These are phyloP conservation scores for Yamadazyma takamatsuzukensis DNA, from an alignment of 805 yeast species.

Conservation along the genomic window DNA sequence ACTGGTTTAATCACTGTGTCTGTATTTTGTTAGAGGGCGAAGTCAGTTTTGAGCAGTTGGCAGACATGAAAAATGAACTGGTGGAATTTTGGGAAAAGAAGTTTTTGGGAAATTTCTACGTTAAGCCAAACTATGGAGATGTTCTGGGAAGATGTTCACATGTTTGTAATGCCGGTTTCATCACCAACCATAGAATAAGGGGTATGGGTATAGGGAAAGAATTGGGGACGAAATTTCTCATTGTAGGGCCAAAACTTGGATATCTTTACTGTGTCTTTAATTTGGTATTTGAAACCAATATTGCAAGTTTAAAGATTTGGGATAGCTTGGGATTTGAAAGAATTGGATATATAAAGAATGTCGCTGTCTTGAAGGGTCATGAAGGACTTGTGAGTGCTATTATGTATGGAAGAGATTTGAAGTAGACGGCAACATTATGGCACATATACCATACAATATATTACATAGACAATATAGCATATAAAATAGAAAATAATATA, in stretches of 20 bases:
- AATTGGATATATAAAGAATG: slow-evolving; percentile 72
- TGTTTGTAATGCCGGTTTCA: slow-evolving; percentile 82
- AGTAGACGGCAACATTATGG: too few species aligned
- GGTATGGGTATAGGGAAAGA: slow-evolving; percentile 67
- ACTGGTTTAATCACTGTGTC: slow-evolving; percentile 67
- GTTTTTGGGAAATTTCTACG: slow-evolving; percentile 70
- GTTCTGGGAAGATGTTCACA: slow-evolving; percentile 89
- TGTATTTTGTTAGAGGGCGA: slow-evolving; percentile 54
- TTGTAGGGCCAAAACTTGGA: slow-evolving; percentile 75
- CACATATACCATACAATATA: too few species aligned
- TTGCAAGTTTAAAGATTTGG: slow-evolving; percentile 77
- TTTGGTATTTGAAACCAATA: slow-evolving; percentile 77
- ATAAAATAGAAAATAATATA: too few species aligned
- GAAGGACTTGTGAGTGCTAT: slow-evolving; percentile 69
- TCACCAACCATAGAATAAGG: slow-evolving; percentile 57
- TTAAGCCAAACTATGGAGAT: slow-evolving; percentile 82
- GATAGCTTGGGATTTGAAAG: slow-evolving; percentile 76
- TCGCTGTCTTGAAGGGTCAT: slow-evolving; percentile 65
- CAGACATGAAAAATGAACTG: slow-evolving; percentile 29
- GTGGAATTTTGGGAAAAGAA: slow-evolving; percentile 41
- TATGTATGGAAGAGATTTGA: slow-evolving; percentile 68
- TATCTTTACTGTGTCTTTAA: slow-evolving; percentile 83
- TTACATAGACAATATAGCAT: too few species aligned
- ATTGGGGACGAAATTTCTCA: slow-evolving; percentile 64
- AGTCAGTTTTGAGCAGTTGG: slow-evolving; percentile 11